phyloP scores from a whole-genome alignment of 495 filamentous ascomycete species.

The Endocarpon pusillum region DNA sequence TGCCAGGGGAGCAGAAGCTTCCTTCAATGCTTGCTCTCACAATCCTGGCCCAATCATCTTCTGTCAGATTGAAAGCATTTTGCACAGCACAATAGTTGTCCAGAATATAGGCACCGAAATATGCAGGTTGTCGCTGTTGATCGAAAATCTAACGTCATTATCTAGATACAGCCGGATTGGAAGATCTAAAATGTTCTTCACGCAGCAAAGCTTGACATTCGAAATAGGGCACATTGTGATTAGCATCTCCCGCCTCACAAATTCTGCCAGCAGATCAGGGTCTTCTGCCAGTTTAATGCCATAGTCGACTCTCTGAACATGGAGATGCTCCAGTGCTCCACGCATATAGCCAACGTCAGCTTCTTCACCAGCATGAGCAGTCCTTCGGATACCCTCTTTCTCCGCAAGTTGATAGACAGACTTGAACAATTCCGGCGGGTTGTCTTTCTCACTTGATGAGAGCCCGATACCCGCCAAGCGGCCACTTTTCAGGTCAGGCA shows the following conservation, averaged over 20 bases:
- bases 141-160: slow-evolving; percentile 45
- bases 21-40: slow-evolving; percentile 42
- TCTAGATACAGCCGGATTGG: slow-evolving; percentile 50
- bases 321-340: slow-evolving; percentile 40
- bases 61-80: slow-evolving; percentile 44
- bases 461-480: slow-evolving; percentile 46
- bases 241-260: slow-evolving; percentile 38
- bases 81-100: slow-evolving; percentile 65
- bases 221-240: slow-evolving; percentile 58
- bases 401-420: slow-evolving; percentile 38
- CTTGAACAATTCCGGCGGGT: slow-evolving; percentile 46
- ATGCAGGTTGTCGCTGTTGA: slow-evolving; percentile 66
- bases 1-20: slow-evolving; percentile 34
- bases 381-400: slow-evolving; percentile 34
- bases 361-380: slow-evolving; percentile 63
- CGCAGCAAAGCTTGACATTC: slow-evolving; percentile 48
- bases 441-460: slow-evolving; percentile 45
- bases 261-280: slow-evolving; percentile 33
- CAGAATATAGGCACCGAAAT: slow-evolving; percentile 63
- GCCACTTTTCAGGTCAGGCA: slow-evolving; percentile 31
- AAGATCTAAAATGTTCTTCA: slow-evolving; percentile 35
- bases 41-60: slow-evolving; percentile 48
- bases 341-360: slow-evolving; percentile 48
- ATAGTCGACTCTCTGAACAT: slow-evolving; percentile 51
- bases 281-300: slow-evolving; percentile 51